phyloP scores from a whole-genome alignment of 176 grass and related monocot genomes.

The Carex littledalei region DNA sequence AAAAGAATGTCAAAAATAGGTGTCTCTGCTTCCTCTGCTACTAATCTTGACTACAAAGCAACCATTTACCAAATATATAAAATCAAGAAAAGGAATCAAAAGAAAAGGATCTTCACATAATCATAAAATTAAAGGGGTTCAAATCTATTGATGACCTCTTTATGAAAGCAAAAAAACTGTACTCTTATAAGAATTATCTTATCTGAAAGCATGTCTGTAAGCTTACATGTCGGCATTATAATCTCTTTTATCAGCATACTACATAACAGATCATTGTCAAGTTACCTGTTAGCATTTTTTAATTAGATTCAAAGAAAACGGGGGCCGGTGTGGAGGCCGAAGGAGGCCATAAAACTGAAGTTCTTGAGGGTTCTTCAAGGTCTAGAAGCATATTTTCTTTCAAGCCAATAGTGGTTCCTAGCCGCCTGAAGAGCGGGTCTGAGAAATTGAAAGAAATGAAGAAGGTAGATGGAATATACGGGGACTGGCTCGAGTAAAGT shows the following conservation, averaged over 20 bases:
- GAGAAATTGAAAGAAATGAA: slow-evolving; percentile 21
- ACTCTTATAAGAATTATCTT: background rate
- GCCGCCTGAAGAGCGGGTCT: background rate
- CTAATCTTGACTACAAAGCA: background rate
- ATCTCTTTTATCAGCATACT: background rate
- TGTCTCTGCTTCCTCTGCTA: background rate
- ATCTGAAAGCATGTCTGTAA: background rate
- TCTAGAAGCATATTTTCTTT: slow-evolving; percentile 10
- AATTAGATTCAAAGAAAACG: slow-evolving; percentile 9
- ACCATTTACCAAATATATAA: background rate
- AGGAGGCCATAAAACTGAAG: background rate
- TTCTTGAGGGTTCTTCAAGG: background rate
- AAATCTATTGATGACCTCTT: background rate
- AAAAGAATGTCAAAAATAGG: background rate
- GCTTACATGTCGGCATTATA: background rate
- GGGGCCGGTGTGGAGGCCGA: background rate
- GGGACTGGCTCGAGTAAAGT: slow-evolving; percentile 12
- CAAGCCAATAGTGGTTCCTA: background rate
- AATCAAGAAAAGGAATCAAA: background rate
- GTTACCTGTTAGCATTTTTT: background rate
- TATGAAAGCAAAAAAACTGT: background rate
- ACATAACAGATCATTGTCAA: background rate
- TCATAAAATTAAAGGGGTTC: background rate
- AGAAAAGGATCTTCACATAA: background rate
- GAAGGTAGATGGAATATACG: slow-evolving; percentile 15